Conservation (phyloP, 805 yeast species). For the Isabelozyma heimii region DNA sequence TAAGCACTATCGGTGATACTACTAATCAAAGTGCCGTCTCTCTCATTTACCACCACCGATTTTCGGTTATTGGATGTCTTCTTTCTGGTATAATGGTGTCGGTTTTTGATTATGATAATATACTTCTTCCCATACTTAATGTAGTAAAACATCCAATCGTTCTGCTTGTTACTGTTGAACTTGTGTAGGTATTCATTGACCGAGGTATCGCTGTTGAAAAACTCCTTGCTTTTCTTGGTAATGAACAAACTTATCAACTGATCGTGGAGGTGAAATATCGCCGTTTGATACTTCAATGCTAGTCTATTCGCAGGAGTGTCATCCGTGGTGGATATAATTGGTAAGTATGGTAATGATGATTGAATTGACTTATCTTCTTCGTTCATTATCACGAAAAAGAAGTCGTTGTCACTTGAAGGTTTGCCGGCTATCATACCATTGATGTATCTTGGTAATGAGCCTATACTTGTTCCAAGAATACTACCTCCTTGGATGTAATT, state of each 20-base stretch:
- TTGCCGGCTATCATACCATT: constrained; percentile 8
- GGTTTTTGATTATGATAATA: constrained; percentile 34
- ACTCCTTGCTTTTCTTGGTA: constrained; percentile 16
- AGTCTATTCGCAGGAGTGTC: constrained; percentile 4
- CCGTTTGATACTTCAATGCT: constrained; percentile 17
- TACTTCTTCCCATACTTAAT: constrained; percentile 25
- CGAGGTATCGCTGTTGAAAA: constrained; percentile 16
- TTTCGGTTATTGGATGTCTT: constrained; percentile 6
- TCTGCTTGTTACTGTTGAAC: constrained; percentile 32
- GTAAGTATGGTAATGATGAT: constrained; percentile 38
- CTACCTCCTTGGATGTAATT: constrained; percentile 12
- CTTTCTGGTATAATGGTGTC: constrained; percentile 18
- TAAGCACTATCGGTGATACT: constrained; percentile 17
- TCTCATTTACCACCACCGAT: constrained; percentile 5
- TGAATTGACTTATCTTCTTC: constrained; percentile 18
- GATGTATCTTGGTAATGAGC: constrained; percentile 25
- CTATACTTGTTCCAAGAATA: constrained; percentile 22
- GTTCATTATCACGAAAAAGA: constrained; percentile 37
- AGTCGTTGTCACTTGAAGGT: constrained; percentile 23
- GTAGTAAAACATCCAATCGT: constrained; percentile 44
- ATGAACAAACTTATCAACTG: constrained; percentile 31
- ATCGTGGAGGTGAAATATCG: constrained; percentile 38
- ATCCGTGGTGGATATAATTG: constrained; percentile 9
- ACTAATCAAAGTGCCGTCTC: constrained; percentile 2
- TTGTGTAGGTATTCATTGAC: constrained; percentile 39